Base-by-base conservation (phyloP, 495 filamentous ascomycete genomes). In the Talaromyces ruber region DNA sequence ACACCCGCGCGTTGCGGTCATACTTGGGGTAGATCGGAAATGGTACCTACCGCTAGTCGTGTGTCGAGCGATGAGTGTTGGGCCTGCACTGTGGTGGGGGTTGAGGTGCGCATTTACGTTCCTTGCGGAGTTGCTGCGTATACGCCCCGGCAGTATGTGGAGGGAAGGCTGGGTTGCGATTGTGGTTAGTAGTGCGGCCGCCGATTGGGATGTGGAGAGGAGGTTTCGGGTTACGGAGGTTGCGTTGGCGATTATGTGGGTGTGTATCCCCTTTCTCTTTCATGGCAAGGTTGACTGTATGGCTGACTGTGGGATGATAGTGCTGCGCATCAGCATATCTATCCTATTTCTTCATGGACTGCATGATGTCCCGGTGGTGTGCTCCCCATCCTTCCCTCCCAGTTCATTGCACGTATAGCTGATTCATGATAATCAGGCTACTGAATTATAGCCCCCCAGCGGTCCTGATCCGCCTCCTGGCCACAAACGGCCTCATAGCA, bases 291-390 rank as follows among this genome's bases (percentile, higher is more conserved):
- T 21, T 51, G 50, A 43, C n/a, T n/a, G n/a, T 14, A 45, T 30
- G 22, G 21, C 26, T 51, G 45, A 43, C 21, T 37, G 21, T 16
- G 34, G 34, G 3, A 3, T 1, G 25, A 12, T 59, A 93, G 91
- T 92, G 90, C 79, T 83, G 79, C 70, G 86, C 89, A 72, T 91
- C 89, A 43, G 91, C 86, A 56, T 92, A 92, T 74, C 82, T 94
- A 70, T 91, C 88, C 61, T 94, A 92, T 73, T 89, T 92, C 75
- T 93, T 94, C 74, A 92, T 89, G 63, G 90, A 96, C 75, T 91
- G 89, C 74, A 86, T 94, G 69, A 96, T 96, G 91, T 92, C 88
- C 64, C 86, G 91, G 71, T 94, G 91, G 90, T 90, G 64, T n/a
- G 79, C 77, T 47, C 53, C 51, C 30, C 60, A 52, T 26, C 51